Base-by-base conservation (phyloP, 2,329 filamentous ascomycete genomes). In the Blastomyces emzantsi region DNA sequence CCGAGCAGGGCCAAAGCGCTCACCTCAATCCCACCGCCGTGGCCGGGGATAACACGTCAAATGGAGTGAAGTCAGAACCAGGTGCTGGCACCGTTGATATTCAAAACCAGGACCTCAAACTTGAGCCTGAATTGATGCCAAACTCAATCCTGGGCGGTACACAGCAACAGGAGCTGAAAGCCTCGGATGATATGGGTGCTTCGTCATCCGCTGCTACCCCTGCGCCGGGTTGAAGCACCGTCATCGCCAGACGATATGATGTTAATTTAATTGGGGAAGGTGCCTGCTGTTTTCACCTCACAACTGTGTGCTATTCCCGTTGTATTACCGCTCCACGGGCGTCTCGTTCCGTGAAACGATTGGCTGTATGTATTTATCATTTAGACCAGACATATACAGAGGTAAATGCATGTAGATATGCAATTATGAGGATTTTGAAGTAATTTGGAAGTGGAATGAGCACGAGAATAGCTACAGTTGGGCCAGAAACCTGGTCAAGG, bases 41-140 rank as follows among this genome's bases (percentile, higher is more conserved):
- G 3, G 3, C 52, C 17, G 15, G 52, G 17, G 52, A 11, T 13
- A 55, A 36, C 43, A 9, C 57, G 30, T 60, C 57, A 13, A 60
- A 60, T 36, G 43, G 57, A n/a, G 25, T 60, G 49, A 60, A 60
- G 15, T 57, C 55, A 41, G 55, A 57, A 13, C n/a, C 55, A 25
- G 55, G 11, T 25, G 19, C 11, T 2, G 33, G 19, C 30, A 56
- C 15, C 15, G 33, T 22, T 33, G n/a, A 49, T 17, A 17, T 8
- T 25, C 28, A 55, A 25, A 45, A 17, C 22, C 49, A 47, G 13
- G 28, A 36, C 19, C 36, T 47, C 43, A 58, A 58, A 30, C 6
- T 15, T 13, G 54, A 49, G 11, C 11, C 51, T 47, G 56, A 45
- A 59, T 45, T 39, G 56, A 59, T n/a, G 7, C 36, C 57, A 4